phyloP scores from a whole-genome alignment of 2,329 filamentous ascomycete species.

The Trichoderma atrobrunneum region DNA sequence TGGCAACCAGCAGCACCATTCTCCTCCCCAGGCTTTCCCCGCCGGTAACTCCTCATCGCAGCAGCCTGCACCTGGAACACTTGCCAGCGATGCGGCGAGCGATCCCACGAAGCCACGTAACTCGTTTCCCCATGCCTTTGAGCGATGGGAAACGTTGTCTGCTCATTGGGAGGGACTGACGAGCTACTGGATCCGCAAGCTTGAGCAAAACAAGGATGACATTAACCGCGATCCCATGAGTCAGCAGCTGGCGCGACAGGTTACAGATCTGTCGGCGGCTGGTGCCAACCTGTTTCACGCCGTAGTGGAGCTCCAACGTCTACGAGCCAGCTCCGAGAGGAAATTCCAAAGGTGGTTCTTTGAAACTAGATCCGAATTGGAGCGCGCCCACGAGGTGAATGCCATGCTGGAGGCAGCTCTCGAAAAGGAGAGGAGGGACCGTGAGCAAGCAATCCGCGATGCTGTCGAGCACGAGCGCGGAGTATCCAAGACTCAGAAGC shows the following conservation, averaged over 20 bases:
- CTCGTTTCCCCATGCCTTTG: constrained; percentile 92
- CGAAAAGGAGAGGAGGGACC: constrained; percentile 68
- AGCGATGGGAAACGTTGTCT: constrained; percentile 94
- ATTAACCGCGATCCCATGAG: constrained; percentile 78
- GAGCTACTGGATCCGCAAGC: constrained; percentile 90
- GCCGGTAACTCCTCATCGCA: constrained; percentile 21
- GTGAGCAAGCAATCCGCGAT: constrained; percentile 64
- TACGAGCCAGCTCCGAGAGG: constrained; percentile 90
- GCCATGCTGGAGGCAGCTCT: constrained; percentile 74
- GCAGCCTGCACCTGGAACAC: constrained; percentile 21
- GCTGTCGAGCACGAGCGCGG: constrained; percentile 66
- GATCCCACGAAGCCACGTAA: constrained; percentile 50
- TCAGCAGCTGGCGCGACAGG: constrained; percentile 86
- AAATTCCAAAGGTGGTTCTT: constrained; percentile 99
- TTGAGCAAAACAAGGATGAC: constrained; percentile 88
- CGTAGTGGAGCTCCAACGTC: constrained; percentile 89
- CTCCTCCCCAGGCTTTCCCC: constrained; percentile 14
- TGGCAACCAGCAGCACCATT: constrained; percentile 10
- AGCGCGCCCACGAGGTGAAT: constrained; percentile 77
- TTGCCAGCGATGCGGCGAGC: constrained; percentile 23
- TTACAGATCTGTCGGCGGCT: constrained; percentile 94
- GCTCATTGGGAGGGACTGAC: constrained; percentile 98
- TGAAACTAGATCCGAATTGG: constrained; percentile 84
- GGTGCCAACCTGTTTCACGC: constrained; percentile 97
- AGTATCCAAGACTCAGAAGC: constrained; percentile 71